A percentile compares a stretch with the other conserved stretches of the same genome.
phyloP scores from a whole-genome alignment of 495 filamentous ascomycete genomes.

The Penicillium longicatenatum region DNA sequence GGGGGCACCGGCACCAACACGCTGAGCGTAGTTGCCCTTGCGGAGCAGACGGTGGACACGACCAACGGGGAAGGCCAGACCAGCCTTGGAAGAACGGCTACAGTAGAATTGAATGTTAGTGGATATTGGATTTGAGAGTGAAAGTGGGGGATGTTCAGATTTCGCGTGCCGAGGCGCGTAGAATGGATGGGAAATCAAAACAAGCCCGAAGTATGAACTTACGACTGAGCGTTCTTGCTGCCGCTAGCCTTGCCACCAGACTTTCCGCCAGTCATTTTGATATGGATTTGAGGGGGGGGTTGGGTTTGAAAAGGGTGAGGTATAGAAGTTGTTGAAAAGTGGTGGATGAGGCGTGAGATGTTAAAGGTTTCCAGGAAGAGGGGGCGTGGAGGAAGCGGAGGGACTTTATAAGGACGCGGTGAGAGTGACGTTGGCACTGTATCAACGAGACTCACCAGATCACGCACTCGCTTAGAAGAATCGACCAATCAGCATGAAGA shows the following conservation, averaged over 20 bases:
- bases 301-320: constrained; percentile 25
- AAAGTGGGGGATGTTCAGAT: not conserved
- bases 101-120: constrained; percentile 36
- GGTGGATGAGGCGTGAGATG: constrained; percentile 21
- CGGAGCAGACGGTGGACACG: constrained; percentile 99
- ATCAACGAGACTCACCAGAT: constrained; percentile 44
- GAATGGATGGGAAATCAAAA: constrained; percentile 2
- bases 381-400: constrained; percentile 34
- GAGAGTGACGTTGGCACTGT: constrained; percentile 45
- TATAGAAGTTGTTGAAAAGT: constrained; percentile 21
- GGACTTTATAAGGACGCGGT: constrained; percentile 51
- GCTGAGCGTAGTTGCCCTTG: constrained; percentile 99
- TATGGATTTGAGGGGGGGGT: constrained; percentile 32
- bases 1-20: constrained; percentile 97
- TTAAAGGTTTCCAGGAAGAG: constrained; percentile 28
- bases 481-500: constrained; percentile 43
- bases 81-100: constrained; percentile 98
- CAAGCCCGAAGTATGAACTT: constrained; percentile 25
- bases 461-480: constrained; percentile 53
- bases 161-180: constrained; percentile 1
- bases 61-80: constrained; percentile 98
- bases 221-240: constrained; percentile 98
- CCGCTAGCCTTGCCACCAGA: constrained; percentile 98
- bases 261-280: constrained; percentile 99
- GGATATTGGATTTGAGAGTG: not conserved